Percentiles rank a stretch among this genome's conserved stretches.
These are phyloP conservation scores for Trichothecium sympodiale DNA, from an alignment of 2,329 filamentous ascomycete genomes.

Conservation along the genomic window DNA sequence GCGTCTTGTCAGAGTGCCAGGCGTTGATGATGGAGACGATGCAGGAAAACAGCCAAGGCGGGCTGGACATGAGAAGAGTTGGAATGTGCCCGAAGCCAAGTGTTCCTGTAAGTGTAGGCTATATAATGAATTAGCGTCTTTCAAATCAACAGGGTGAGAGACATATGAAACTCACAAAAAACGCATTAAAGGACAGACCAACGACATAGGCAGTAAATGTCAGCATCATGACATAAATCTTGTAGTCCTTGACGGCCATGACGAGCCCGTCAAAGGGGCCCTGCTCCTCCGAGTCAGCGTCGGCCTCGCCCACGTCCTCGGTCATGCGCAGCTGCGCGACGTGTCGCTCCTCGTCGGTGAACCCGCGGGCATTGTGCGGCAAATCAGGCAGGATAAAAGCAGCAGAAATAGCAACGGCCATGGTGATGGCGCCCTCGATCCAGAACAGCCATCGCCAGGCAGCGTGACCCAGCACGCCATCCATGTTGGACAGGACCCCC, in stretches of 20 bases:
- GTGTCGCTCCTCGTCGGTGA: constrained; percentile 45
- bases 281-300: constrained; percentile 37
- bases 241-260: constrained; percentile 48
- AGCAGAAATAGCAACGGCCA: constrained; percentile 33
- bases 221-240: constrained; percentile 54
- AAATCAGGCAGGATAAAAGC: constrained; percentile 42
- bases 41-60: constrained; percentile 48
- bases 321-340: constrained; percentile 44
- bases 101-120: constrained; percentile 40
- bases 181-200: constrained; percentile 46
- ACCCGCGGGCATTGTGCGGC: constrained; percentile 44
- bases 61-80: constrained; percentile 43
- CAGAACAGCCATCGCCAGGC: constrained; percentile 54
- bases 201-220: constrained; percentile 51
- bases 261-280: constrained; percentile 40
- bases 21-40: constrained; percentile 43
- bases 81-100: constrained; percentile 41
- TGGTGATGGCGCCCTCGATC: constrained; percentile 44
- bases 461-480: constrained; percentile 39
- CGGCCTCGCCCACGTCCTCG: constrained; percentile 46
- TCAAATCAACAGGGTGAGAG: background rate
- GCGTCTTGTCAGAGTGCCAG: constrained; percentile 42
- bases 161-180: constrained; percentile 30
- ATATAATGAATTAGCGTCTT: constrained; percentile 5
- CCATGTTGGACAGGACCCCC: constrained; percentile 47